Base-by-base conservation (phyloP, 805 yeast species). In the Kazachstania africana region DNA sequence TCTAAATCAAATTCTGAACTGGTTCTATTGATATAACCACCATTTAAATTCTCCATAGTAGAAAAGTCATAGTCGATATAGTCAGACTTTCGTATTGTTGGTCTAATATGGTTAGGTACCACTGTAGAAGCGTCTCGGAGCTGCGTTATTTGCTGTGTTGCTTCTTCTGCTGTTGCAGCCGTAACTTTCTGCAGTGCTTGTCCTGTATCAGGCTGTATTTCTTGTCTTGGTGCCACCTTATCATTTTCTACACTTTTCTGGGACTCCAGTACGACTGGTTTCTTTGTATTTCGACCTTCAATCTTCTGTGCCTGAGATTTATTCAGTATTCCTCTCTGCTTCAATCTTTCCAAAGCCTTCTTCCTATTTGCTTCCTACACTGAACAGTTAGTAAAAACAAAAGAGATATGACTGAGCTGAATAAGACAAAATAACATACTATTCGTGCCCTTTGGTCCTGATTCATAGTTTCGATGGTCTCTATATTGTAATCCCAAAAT, bases 21-120 rank as follows among this genome's bases (percentile, higher is more conserved):
- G 27, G 42, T 42, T 13, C 45, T 43, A 29, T 52, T 52, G 18
- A 87, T 62, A 50, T 76, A 87, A 15, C 99, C 99, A 44, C 96
- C 97, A 46, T 70, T 68, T 1, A 79, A 63, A 45, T 91, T 95
- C 39, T 72, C 71, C 84, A 93, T 80, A n/a, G 84, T 79, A 3
- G 96, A 71, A 43, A 91, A 71, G 56, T 91, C 96, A 53, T 75
- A 82, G 37, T 81, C 91, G 19, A 81, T 80, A 48, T 79, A 81
- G 43, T 79, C 85, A 21, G 67, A 62, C 31, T 67, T 71, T 36
- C 66, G 63, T 17, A 79, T 69, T 13, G 68, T 60, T 1, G 75
- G 76, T 14, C 58, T 42, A 19, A 59, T 55, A 33, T 53, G 43
- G 20, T 8, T 21, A 26, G 34, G 6, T 12, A 5, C 15, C 10